Evolutionary conservation across 2,329 filamentous ascomycete genomes (phyloP).

Genomic region (Ascochyta clinopodiicola): DNA sequence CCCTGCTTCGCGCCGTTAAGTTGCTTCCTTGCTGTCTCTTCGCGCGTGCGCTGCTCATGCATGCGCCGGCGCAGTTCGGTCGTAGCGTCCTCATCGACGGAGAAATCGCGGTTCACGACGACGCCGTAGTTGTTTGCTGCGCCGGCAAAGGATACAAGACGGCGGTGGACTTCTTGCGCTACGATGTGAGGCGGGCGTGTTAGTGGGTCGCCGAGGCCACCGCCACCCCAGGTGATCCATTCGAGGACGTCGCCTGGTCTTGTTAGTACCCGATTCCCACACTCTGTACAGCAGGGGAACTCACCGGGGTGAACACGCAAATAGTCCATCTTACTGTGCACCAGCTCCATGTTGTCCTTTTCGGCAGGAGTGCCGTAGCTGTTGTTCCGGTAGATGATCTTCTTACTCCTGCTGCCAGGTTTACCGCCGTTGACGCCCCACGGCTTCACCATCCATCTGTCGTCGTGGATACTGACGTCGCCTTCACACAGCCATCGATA

Average conservation of each 20-base stretch:
- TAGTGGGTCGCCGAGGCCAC: slow-evolving; percentile 57
- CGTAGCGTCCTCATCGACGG: slow-evolving; percentile 49
- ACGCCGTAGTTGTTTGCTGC: slow-evolving; percentile 56
- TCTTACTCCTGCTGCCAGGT: slow-evolving; percentile 53
- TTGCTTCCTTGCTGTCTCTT: background rate
- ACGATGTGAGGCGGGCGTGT: slow-evolving; percentile 53
- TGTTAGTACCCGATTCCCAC: background rate
- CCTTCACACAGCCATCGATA: slow-evolving; percentile 57
- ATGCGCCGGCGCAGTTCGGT: slow-evolving; percentile 45
- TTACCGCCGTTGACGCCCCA: slow-evolving; percentile 58
- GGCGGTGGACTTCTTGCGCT: slow-evolving; percentile 55
- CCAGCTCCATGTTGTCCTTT: slow-evolving; percentile 44
- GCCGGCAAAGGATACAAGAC: slow-evolving; percentile 53
- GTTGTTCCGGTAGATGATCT: slow-evolving; percentile 53
- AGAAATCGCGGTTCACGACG: slow-evolving; percentile 49
- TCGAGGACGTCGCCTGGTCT: slow-evolving; percentile 54
- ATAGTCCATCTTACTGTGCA: slow-evolving; percentile 58
- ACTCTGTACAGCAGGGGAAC: background rate
- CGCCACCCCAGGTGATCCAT: slow-evolving; percentile 60
- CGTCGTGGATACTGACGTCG: slow-evolving; percentile 58
- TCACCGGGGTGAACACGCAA: slow-evolving; percentile 52
- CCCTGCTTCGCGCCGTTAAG: background rate
- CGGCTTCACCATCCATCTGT: slow-evolving; percentile 58
- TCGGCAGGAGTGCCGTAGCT: slow-evolving; percentile 42
- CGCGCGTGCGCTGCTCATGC: slow-evolving; percentile 25